Percentiles rank a stretch among this genome's conserved stretches.
phyloP scores from a whole-genome alignment of 768 basidiomycete species.

The Lentinus tigrinus region DNA sequence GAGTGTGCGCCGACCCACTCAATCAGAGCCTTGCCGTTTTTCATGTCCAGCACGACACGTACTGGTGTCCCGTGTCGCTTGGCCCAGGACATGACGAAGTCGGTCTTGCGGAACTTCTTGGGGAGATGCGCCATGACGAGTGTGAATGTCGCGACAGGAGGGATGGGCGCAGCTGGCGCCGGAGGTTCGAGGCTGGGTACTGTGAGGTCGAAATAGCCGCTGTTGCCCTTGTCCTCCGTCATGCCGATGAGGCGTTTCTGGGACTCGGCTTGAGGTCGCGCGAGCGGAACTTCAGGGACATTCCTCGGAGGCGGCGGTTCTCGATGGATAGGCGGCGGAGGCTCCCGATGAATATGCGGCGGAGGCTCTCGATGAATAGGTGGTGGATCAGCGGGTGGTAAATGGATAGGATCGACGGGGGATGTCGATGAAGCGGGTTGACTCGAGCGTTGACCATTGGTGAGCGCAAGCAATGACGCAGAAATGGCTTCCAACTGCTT shows the following conservation, averaged over 20 bases:
- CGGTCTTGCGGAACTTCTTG: constrained; percentile 23
- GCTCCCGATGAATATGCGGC: too few relatives aligned
- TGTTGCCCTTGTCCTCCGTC: constrained; percentile 11
- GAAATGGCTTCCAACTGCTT: constrained; percentile 5
- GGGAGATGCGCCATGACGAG: constrained; percentile 27
- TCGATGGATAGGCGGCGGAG: background rate
- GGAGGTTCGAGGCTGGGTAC: constrained; percentile 7
- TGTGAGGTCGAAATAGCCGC: constrained; percentile 3
- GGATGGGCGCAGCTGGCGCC: background rate
- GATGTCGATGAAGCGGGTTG: too few relatives aligned
- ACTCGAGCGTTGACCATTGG: background rate
- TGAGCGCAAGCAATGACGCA: background rate
- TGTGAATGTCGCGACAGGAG: constrained; percentile 14
- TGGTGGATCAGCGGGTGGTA: too few relatives aligned
- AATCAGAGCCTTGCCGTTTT: constrained; percentile 26
- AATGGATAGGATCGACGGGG: too few relatives aligned
- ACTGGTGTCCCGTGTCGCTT: constrained; percentile 9
- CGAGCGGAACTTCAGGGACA: background rate
- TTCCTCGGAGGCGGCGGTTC: background rate
- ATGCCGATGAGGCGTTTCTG: constrained; percentile 20
- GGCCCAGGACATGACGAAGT: constrained; percentile 25
- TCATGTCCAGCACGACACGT: constrained; percentile 19
- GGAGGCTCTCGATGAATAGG: background rate
- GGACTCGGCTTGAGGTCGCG: background rate
- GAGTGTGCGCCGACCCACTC: constrained; percentile 19